phyloP scores from a whole-genome alignment of 169 alveolate species.

The Plasmodium gallinaceum region DNA sequence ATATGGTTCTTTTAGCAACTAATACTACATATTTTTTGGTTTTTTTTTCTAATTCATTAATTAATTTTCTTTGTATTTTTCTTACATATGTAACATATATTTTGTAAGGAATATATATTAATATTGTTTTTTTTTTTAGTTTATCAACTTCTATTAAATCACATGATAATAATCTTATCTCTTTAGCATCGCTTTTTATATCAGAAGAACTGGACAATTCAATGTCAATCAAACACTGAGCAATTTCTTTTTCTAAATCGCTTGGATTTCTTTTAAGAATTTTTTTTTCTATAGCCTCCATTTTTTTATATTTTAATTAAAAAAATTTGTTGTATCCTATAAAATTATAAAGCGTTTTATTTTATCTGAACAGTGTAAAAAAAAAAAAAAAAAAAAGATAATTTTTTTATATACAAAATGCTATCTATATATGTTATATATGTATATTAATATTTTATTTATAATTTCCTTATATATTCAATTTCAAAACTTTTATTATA shows the following conservation, averaged over 20 bases:
- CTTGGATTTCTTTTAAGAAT: conserved; percentile 79
- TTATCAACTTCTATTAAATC: conserved; percentile 88
- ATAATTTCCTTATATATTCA: neutral
- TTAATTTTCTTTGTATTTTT: conserved; percentile 91
- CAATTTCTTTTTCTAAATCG: conserved; percentile 88
- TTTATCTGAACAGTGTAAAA: neutral
- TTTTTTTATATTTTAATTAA: conserved; percentile 34
- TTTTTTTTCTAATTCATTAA: conserved; percentile 95
- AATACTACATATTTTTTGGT: conserved; percentile 95
- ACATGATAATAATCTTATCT: conserved; percentile 88
- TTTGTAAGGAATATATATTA: conserved; percentile 91
- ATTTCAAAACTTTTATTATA: no score
- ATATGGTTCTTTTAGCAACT: conserved; percentile 92
- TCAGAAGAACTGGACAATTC: conserved; percentile 89
- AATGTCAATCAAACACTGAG: conserved; percentile 88
- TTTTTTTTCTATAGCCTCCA: conserved; percentile 60
- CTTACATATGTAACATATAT: conserved; percentile 89
- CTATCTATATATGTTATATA: neutral
- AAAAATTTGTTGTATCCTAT: conserved; percentile 13
- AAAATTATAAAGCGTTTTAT: conserved; percentile 22
- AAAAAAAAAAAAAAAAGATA: neutral
- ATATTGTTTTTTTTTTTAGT: conserved; percentile 90
- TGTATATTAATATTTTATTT: conserved; percentile 3
- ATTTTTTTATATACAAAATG: neutral
- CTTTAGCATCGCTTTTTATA: conserved; percentile 88